Evolutionary conservation across 2,329 filamentous ascomycete genomes (phyloP).

Genomic region (Cercospora sp.): DNA sequence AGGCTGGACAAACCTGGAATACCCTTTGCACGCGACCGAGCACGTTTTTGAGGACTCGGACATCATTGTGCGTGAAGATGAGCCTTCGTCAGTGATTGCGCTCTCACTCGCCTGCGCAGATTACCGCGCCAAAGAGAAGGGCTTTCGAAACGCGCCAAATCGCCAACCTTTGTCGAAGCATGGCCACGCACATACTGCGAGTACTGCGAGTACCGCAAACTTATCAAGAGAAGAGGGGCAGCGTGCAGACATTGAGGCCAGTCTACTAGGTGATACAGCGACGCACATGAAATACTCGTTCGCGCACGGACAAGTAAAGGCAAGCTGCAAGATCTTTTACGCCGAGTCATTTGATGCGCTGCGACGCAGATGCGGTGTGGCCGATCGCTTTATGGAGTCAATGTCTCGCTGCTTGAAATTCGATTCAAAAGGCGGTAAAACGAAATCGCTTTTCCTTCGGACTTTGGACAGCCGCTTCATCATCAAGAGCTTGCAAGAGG

Average conservation of each 20-base stretch:
- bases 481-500: conserved; percentile 83
- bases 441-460: conserved; percentile 95
- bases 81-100: conserved; percentile 93
- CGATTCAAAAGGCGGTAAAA: conserved; percentile 97
- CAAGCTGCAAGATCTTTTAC: conserved; percentile 98
- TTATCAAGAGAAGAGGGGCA: conserved; percentile 55
- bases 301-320: conserved; percentile 86
- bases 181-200: conserved; percentile 32
- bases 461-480: conserved; percentile 93
- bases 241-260: conserved; percentile 73
- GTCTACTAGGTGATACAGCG: conserved; percentile 77
- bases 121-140: conserved; percentile 76
- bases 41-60: conserved; percentile 97
- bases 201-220: conserved; percentile 21
- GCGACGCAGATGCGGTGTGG: conserved; percentile 85
- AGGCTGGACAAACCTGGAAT: conserved; percentile 89
- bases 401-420: conserved; percentile 94
- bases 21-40: conserved; percentile 77
- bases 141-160: conserved; percentile 54
- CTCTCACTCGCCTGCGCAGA: conserved; percentile 86
- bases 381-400: conserved; percentile 92
- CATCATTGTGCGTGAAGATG: conserved; percentile 95
- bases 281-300: conserved; percentile 97
- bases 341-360: conserved; percentile 97
- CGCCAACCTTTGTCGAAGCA: conserved; percentile 29